Percentiles rank a stretch among this genome's conserved stretches.
These are phyloP conservation scores for Aquilaria agallochum DNA, from an alignment of 441 rosid species.

Conservation along the genomic window DNA sequence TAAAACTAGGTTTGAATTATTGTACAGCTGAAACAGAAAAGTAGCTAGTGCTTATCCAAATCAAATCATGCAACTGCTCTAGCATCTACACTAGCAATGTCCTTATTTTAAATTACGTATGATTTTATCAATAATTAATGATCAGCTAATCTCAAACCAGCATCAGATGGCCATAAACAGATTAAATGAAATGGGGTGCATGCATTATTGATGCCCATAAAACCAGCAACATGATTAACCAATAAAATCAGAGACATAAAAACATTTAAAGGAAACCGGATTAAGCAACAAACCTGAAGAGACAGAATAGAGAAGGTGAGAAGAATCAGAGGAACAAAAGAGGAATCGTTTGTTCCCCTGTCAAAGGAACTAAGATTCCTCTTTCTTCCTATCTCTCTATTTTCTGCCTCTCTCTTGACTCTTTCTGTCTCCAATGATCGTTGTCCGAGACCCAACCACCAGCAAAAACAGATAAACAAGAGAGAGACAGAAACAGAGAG, in stretches of 20 bases:
- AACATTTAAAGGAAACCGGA: slow-evolving; percentile 2
- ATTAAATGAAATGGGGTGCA: neutral
- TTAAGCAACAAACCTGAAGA: slow-evolving; percentile 25
- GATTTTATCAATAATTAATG: no score
- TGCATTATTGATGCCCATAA: neutral
- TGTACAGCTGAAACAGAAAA: no score
- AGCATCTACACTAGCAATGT: no score
- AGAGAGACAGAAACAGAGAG: neutral
- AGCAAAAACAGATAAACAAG: neutral
- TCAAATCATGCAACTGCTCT: no score
- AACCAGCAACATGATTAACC: no score
- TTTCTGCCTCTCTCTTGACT: slow-evolving; percentile 6
- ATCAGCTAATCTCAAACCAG: neutral
- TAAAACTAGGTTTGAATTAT: no score
- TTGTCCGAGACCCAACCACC: no score
- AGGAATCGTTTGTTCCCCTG: slow-evolving; percentile 24
- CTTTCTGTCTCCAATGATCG: no score
- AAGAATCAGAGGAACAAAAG: slow-evolving; percentile 8
- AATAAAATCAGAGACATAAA: neutral
- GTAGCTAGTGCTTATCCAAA: no score
- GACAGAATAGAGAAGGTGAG: slow-evolving; percentile 18
- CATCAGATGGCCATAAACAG: neutral
- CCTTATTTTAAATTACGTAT: no score
- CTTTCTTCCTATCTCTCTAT: slow-evolving; percentile 19
- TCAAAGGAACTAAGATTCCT: slow-evolving; percentile 22